Evolutionary conservation across 2,329 filamentous ascomycete species (phyloP).

Genomic region (Fusarium proliferatum): DNA sequence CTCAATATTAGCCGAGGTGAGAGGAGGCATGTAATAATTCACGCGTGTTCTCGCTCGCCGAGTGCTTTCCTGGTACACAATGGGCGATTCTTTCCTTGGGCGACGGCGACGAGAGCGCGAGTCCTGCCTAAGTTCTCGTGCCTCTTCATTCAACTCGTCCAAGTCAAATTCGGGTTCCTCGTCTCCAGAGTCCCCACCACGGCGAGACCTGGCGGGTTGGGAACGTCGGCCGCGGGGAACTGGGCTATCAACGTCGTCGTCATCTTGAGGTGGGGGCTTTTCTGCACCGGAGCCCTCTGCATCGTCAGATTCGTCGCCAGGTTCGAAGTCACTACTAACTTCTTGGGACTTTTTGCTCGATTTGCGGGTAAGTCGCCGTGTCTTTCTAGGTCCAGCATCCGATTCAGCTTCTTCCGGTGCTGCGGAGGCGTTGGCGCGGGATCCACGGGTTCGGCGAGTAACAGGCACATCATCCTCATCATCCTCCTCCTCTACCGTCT

Average conservation of each 20-base stretch:
- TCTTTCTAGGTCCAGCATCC: slow-evolving; percentile 47
- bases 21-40: slow-evolving; percentile 87
- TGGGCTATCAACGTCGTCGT: slow-evolving; percentile 60
- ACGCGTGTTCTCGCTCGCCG: slow-evolving; percentile 70
- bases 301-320: slow-evolving; percentile 68
- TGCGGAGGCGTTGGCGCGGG: slow-evolving; percentile 47
- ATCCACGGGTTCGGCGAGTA: slow-evolving; percentile 58
- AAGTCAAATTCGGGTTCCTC: slow-evolving; percentile 69
- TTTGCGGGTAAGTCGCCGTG: slow-evolving; percentile 61
- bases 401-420: slow-evolving; percentile 48
- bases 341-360: slow-evolving; percentile 62
- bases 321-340: slow-evolving; percentile 71
- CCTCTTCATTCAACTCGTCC: slow-evolving; percentile 74
- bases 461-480: slow-evolving; percentile 61
- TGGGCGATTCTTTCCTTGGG: slow-evolving; percentile 62
- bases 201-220: slow-evolving; percentile 61
- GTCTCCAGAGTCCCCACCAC: slow-evolving; percentile 63
- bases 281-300: slow-evolving; percentile 59
- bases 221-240: slow-evolving; percentile 61
- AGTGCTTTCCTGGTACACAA: slow-evolving; percentile 68
- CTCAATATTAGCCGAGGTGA: slow-evolving; percentile 71
- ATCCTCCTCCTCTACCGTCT: slow-evolving; percentile 49
- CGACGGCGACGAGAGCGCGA: slow-evolving; percentile 65
- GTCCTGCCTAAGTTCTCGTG: slow-evolving; percentile 68
- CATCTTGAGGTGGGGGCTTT: slow-evolving; percentile 51